phyloP scores from a whole-genome alignment of 192 early-diverging fungal species.

The Coemansia sp. region DNA sequence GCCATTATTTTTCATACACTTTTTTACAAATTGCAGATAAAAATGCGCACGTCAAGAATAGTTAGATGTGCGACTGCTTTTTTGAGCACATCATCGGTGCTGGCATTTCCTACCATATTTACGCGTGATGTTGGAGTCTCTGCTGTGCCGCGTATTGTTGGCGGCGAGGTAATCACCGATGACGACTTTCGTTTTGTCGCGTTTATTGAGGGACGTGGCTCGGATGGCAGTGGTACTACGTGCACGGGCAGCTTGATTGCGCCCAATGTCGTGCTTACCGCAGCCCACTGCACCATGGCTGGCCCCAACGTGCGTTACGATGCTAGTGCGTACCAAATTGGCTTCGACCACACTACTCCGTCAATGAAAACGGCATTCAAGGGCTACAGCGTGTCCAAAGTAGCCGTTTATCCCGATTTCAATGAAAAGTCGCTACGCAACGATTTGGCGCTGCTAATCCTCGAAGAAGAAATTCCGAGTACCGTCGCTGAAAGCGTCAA shows the following conservation, averaged over 20 bases:
- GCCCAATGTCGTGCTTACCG: conserved; percentile 45
- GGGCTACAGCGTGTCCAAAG: conserved; percentile 19
- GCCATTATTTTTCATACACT: conserved; percentile 1
- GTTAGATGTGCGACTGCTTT: neutral
- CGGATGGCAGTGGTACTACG: neutral
- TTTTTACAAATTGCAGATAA: neutral
- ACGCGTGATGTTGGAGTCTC: conserved; percentile 1
- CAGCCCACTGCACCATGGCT: conserved; percentile 42
- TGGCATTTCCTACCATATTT: neutral
- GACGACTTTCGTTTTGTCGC: conserved; percentile 29
- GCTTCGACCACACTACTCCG: conserved; percentile 23
- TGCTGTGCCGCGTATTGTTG: conserved; percentile 26
- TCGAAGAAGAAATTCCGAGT: conserved; percentile 15
- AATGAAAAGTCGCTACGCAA: conserved; percentile 12
- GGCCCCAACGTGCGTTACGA: neutral
- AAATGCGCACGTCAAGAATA: conserved; percentile 2
- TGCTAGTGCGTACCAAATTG: conserved; percentile 10
- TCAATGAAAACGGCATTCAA: neutral
- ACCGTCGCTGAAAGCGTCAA: conserved; percentile 20
- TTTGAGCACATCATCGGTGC: conserved; percentile 2
- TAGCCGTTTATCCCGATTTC: conserved; percentile 17
- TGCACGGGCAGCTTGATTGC: conserved; percentile 52
- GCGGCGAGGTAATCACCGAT: conserved; percentile 18
- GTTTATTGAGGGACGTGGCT: conserved; percentile 15
- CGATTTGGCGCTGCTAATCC: conserved; percentile 40